Evolutionary conservation across 2,329 filamentous ascomycete genomes (phyloP).

Genomic region (Cladosporium phlei): DNA sequence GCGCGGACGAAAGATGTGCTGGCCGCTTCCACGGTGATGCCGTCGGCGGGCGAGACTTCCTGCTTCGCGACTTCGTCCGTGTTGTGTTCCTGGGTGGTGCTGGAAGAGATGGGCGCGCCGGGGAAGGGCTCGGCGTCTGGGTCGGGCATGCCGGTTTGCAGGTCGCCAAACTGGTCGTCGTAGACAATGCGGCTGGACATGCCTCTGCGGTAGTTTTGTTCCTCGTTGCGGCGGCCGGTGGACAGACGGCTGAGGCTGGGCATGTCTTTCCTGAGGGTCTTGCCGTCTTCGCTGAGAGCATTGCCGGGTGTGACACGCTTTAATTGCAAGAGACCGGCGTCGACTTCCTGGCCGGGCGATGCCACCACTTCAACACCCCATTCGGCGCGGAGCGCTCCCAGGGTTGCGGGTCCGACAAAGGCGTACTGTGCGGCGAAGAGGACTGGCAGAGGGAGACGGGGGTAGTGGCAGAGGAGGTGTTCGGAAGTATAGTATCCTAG

Average conservation of each 20-base stretch:
- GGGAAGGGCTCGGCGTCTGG: slow-evolving; percentile 3
- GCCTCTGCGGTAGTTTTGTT: slow-evolving; percentile 60
- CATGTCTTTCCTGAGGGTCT: slow-evolving; percentile 30
- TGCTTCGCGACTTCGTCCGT: slow-evolving; percentile 12
- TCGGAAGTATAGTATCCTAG: slow-evolving; percentile 87
- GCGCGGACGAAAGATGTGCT: slow-evolving; percentile 76
- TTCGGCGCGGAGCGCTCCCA: slow-evolving; percentile 68
- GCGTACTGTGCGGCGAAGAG: slow-evolving; percentile 81
- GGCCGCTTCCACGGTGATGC: slow-evolving; percentile 53
- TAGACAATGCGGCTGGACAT: slow-evolving; percentile 73
- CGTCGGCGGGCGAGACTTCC: slow-evolving; percentile 4
- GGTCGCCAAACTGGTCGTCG: slow-evolving; percentile 79
- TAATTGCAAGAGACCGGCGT: slow-evolving; percentile 86
- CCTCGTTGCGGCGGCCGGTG: slow-evolving; percentile 42
- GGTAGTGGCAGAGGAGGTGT: slow-evolving; percentile 81
- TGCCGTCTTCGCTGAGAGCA: slow-evolving; percentile 29
- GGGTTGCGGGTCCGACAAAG: slow-evolving; percentile 70
- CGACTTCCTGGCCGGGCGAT: slow-evolving; percentile 82
- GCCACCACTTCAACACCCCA: slow-evolving; percentile 93
- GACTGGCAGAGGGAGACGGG: slow-evolving; percentile 83
- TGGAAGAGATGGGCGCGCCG: slow-evolving; percentile 5
- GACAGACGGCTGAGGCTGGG: slow-evolving; percentile 12
- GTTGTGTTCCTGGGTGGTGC: slow-evolving; percentile 1
- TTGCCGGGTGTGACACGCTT: slow-evolving; percentile 44
- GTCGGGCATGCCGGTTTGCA: slow-evolving; percentile 29